Percentiles rank a stretch among this genome's conserved stretches.
phyloP scores from a whole-genome alignment of 352 stramenopile species.

The Pythium utonaiense region DNA sequence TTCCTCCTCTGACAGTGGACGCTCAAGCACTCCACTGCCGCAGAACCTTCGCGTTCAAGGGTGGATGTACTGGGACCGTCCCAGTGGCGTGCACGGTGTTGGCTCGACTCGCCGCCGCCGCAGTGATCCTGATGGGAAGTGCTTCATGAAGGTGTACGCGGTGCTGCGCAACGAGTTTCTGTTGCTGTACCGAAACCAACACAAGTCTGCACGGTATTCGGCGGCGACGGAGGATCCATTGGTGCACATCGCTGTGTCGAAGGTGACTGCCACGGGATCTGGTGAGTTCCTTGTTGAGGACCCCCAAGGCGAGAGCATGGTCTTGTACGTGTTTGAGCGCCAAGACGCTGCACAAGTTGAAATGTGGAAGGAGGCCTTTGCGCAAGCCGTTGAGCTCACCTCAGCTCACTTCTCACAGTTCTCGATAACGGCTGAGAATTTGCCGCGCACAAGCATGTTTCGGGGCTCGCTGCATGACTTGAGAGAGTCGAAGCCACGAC shows the following conservation, averaged over 20 bases:
- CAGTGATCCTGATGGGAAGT: conserved; percentile 13
- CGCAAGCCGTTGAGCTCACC: conserved; percentile 56
- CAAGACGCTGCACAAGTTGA: conserved; percentile 25
- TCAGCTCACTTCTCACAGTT: conserved; percentile 59
- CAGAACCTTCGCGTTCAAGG: conserved; percentile 27
- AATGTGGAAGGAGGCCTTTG: conserved; percentile 47
- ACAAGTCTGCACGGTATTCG: conserved; percentile 16
- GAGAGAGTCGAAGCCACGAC: conserved; percentile 16
- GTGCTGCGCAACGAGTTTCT: conserved; percentile 45
- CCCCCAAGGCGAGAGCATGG: conserved; percentile 33
- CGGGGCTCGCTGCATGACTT: conserved; percentile 43
- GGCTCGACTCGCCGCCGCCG: conserved; percentile 8
- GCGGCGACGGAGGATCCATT: conserved; percentile 24
- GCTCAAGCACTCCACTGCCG: conserved; percentile 14
- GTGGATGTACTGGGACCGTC: conserved; percentile 46
- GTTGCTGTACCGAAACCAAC: conserved; percentile 34
- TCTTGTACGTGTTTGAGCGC: conserved; percentile 45
- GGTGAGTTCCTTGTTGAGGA: conserved; percentile 37
- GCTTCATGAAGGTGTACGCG: conserved; percentile 39
- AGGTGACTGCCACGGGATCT: conserved; percentile 14
- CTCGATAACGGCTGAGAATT: conserved; percentile 54
- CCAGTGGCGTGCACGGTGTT: conserved; percentile 11
- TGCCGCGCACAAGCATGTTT: conserved; percentile 63
- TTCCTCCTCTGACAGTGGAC: not conserved
- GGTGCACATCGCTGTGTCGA: conserved; percentile 40